These are phyloP conservation scores for Cymbidium sinense DNA, from an alignment of 106 monocot species.

Conservation along the genomic window DNA sequence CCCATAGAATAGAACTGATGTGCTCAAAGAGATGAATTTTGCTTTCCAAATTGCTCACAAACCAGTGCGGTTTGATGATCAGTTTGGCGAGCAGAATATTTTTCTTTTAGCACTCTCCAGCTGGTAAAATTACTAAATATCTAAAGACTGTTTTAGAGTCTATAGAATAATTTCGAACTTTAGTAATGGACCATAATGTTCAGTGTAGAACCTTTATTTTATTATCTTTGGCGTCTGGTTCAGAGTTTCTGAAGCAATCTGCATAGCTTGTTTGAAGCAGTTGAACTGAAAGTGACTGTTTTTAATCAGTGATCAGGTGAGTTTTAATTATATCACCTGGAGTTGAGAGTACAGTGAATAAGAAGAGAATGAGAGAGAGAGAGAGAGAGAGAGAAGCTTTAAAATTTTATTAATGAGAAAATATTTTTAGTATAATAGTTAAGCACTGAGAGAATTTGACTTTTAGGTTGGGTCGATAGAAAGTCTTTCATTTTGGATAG, in stretches of 20 bases:
- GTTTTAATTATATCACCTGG: too few relatives aligned
- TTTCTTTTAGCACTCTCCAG: neutral
- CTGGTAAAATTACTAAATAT: too few relatives aligned
- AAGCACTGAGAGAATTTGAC: too few relatives aligned
- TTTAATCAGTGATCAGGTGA: too few relatives aligned
- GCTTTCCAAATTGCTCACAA: neutral
- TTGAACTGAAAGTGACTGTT: neutral
- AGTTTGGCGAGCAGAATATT: neutral
- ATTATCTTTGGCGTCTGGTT: neutral
- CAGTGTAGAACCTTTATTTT: neutral
- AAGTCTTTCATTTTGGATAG: too few relatives aligned
- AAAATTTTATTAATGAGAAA: too few relatives aligned
- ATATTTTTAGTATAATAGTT: too few relatives aligned
- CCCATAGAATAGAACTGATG: constrained; percentile 22
- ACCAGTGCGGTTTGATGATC: neutral
- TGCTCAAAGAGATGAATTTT: neutral
- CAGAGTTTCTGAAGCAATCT: neutral
- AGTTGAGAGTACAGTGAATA: too few relatives aligned
- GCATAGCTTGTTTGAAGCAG: neutral
- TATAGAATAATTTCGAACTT: neutral
- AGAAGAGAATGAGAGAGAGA: too few relatives aligned
- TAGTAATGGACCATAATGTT: neutral
- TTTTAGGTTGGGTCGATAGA: too few relatives aligned
- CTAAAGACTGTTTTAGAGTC: neutral
- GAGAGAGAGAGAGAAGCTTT: too few relatives aligned